These are phyloP conservation scores for Boletus fagicola DNA, from an alignment of 768 basidiomycete genomes.

Conservation along the genomic window DNA sequence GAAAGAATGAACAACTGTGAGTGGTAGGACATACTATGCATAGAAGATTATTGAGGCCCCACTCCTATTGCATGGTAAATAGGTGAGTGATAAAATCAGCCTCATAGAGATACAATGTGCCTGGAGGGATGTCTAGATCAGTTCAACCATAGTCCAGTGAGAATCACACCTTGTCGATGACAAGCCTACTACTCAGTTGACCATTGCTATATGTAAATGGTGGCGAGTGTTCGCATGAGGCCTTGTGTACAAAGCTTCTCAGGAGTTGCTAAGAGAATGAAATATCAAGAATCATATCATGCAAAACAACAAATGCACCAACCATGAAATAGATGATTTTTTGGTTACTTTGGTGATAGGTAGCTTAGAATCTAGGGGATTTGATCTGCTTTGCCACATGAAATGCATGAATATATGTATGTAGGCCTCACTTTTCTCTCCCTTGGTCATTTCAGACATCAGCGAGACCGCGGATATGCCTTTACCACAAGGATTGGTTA, in stretches of 20 bases:
- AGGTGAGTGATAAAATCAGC: not conserved
- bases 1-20: no score
- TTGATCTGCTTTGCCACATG: no score
- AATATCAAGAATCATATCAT: not conserved
- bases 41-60: no score
- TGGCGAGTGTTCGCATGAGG: conserved; percentile 49
- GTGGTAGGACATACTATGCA: no score
- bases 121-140: conserved; percentile 33
- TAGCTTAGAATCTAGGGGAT: no score
- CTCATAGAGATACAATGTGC: conserved; percentile 81
- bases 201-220: conserved; percentile 51
- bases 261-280: conserved; percentile 59
- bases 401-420: no score
- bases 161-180: conserved; percentile 70
- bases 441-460: no score
- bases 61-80: conserved; percentile 51
- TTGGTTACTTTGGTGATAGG: no score
- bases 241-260: conserved; percentile 63
- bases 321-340: conserved; percentile 55
- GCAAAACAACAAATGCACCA: conserved; percentile 19
- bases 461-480: no score
- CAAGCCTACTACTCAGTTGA: conserved; percentile 67
- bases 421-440: no score
- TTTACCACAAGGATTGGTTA: no score
- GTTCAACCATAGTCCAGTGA: conserved; percentile 1